Evolutionary conservation across 495 filamentous ascomycete species (phyloP).

Genomic region (Trichoderma erinaceum): DNA sequence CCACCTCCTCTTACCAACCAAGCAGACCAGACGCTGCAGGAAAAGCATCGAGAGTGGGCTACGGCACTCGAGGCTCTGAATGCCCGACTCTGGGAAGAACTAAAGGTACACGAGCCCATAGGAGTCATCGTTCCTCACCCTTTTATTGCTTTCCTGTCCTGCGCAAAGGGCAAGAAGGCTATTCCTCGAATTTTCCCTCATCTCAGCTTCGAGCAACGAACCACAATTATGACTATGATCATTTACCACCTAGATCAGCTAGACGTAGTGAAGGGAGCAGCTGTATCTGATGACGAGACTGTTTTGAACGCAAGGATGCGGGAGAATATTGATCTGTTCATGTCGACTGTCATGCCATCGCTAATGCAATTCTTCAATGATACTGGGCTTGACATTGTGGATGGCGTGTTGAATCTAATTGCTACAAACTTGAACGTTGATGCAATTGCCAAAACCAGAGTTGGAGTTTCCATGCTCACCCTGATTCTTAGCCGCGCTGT

Average conservation of each 20-base stretch:
- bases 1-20: constrained; percentile 60
- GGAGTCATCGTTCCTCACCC: constrained; percentile 71
- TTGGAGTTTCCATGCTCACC: constrained; percentile 83
- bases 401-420: constrained; percentile 79
- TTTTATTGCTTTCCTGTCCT: constrained; percentile 93
- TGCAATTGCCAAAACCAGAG: constrained; percentile 68
- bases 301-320: constrained; percentile 65
- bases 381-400: constrained; percentile 81
- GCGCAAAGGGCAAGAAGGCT: constrained; percentile 91
- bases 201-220: constrained; percentile 82
- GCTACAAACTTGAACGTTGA: constrained; percentile 69
- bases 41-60: constrained; percentile 66
- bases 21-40: constrained; percentile 54
- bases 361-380: constrained; percentile 85
- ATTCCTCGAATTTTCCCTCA: constrained; percentile 93
- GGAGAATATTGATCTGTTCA: constrained; percentile 89
- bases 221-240: constrained; percentile 92
- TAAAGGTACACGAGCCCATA: constrained; percentile 89
- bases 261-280: constrained; percentile 76
- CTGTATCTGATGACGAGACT: constrained; percentile 60
- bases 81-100: constrained; percentile 68
- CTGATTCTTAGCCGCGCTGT: constrained; percentile 94
- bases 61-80: constrained; percentile 66
- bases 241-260: constrained; percentile 87
- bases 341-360: constrained; percentile 77